Evolutionary conservation across 2,329 filamentous ascomycete genomes (phyloP), one percentile per base, ranked within the genome.

Genomic region (Gnomoniopsis sp.): DNA sequence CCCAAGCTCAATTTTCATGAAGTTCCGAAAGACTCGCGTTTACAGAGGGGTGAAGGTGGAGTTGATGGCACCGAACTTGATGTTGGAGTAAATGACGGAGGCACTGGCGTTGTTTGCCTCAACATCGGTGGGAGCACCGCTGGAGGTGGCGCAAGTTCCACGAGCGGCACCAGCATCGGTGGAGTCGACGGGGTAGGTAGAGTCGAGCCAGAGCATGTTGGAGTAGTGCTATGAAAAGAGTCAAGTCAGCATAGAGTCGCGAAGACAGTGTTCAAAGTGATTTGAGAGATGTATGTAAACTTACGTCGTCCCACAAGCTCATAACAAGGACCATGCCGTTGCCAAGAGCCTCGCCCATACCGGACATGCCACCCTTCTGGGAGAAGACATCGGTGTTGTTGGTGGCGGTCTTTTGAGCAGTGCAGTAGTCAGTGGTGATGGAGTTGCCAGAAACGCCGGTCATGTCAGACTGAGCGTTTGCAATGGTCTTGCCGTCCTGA

Each of bases 191-290:
- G 77, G 59, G 77, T 82, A 88, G 69, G 76, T 81, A 61, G 82
- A 83, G 77, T 91, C 88, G 66, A 91, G 82, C 88, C 88, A 91
- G 67, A 88, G 81, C 87, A 91, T 90, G 74, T 87, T 80, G 67
- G 82, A 75, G 60, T 81, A 72, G 73, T 89, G 82, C 66, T 70
- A 21, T 11, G 38, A 3, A 11, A 4, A 22, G 26, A 17, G 41
- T 15, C 21, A 22, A 19, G 38, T 50, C n/a, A 41, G 19, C 21
- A 3, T 11, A 33, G 49, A 21, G 12, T n/a, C 30, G 34, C 22
- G 0, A 3, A 12, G 10, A 6, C 10, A 46, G 23, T 23, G 43
- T 7, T 15, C 7, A 30, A 21, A 26, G 15, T 22, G 11, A n/a
- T 10, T 8, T 11, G 14, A 19, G 21, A 12, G 4, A 19, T 6